Evolutionary conservation across 1,139 yeast species (phyloP).

Genomic region (Yamadazyma kanchanaburiensis): DNA sequence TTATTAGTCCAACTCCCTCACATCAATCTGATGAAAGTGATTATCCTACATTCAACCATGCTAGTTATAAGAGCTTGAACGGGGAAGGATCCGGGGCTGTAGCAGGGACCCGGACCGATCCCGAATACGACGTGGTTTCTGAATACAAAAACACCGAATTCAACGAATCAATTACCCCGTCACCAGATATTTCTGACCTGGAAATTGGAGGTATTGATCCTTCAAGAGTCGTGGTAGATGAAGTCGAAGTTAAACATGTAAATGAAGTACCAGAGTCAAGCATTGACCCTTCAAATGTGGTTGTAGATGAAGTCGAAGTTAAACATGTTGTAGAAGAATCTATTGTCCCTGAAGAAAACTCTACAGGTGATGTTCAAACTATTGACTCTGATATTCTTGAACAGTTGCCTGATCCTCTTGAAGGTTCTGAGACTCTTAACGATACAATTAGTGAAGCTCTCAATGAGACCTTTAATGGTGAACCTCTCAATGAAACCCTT

Average conservation of each 20-base stretch:
- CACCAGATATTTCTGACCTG: neutral
- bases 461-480: no score
- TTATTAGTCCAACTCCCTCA: neutral
- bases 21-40: neutral
- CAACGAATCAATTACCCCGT: neutral
- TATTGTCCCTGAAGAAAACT: constrained; percentile 1
- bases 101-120: no score
- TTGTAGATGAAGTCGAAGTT: constrained; percentile 24
- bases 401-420: constrained; percentile 5
- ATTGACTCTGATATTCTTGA: constrained; percentile 5
- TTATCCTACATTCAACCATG: no score
- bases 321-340: constrained; percentile 2
- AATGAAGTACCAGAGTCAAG: constrained; percentile 8
- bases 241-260: constrained; percentile 1
- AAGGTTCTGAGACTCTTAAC: neutral
- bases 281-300: constrained; percentile 17
- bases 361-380: neutral
- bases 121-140: neutral
- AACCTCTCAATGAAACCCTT: no score
- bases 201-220: neutral
- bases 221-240: neutral
- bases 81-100: no score
- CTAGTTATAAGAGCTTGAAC: no score
- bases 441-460: no score
- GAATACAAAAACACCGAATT: neutral